Evolutionary conservation across 768 basidiomycete genomes (phyloP).

Genomic region (Tricholoma bakamatsutake): DNA sequence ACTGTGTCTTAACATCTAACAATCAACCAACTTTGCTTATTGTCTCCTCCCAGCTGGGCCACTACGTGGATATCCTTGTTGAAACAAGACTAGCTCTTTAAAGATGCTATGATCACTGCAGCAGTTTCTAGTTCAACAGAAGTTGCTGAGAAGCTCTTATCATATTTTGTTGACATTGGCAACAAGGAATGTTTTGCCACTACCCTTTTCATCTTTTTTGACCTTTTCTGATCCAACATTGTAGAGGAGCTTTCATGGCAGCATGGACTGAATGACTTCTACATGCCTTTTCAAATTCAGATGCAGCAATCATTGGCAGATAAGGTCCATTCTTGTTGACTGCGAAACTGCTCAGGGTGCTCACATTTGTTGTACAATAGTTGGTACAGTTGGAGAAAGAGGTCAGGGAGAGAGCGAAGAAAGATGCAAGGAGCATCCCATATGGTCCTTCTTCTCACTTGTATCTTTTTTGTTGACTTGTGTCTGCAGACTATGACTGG

Average conservation of each 20-base stretch:
- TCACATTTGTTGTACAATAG: slow-evolving; percentile 31
- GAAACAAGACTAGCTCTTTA: slow-evolving; percentile 96
- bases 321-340: slow-evolving; percentile 41
- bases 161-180: slow-evolving; percentile 97
- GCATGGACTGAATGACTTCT: slow-evolving; percentile 93
- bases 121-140: slow-evolving; percentile 80
- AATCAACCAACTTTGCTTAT: no score
- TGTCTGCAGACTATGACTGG: slow-evolving; percentile 63
- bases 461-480: background rate
- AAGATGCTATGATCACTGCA: slow-evolving; percentile 92
- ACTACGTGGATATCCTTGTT: slow-evolving; percentile 85
- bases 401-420: slow-evolving; percentile 81
- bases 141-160: slow-evolving; percentile 90
- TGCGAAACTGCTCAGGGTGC: background rate
- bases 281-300: slow-evolving; percentile 95
- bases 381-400: slow-evolving; percentile 81
- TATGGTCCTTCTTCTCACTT: background rate
- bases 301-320: slow-evolving; percentile 73
- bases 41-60: no score
- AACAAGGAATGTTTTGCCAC: slow-evolving; percentile 98
- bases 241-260: slow-evolving; percentile 97
- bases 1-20: no score
- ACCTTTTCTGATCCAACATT: slow-evolving; percentile 87
- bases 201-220: slow-evolving; percentile 87
- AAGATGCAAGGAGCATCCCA: slow-evolving; percentile 84